Conservation (phyloP, 176 grass and related monocot genomes). For the Ampelocalamus luodianensis region DNA sequence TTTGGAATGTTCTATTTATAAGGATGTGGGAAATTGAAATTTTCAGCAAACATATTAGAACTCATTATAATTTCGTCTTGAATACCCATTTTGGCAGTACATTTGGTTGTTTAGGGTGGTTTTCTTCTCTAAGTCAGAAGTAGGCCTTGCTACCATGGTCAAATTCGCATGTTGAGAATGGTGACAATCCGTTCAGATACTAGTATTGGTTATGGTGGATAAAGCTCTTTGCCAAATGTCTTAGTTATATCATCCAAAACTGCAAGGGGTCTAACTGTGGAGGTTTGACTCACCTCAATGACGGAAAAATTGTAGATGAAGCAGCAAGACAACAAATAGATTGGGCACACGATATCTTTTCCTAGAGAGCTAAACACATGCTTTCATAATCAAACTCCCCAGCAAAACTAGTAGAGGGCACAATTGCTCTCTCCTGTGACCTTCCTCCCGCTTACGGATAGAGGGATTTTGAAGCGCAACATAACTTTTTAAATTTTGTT, state of each 20-base stretch:
- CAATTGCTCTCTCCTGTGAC: neutral
- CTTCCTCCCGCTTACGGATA: neutral
- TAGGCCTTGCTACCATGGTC: conserved; percentile 3
- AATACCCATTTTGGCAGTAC: neutral
- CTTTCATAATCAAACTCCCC: conserved; percentile 4
- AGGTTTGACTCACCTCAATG: neutral
- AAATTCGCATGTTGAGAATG: neutral
- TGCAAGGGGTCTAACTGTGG: neutral
- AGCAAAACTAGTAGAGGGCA: conserved; percentile 1
- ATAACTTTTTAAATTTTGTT: neutral
- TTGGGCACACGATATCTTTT: neutral
- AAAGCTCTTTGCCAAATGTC: conserved; percentile 2
- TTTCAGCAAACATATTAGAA: neutral
- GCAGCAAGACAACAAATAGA: neutral
- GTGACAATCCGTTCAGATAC: conserved; percentile 4
- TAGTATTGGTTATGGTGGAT: conserved; percentile 17
- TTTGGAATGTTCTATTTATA: conserved; percentile 21
- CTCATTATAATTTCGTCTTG: neutral
- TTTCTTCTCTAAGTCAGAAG: conserved; percentile 7
- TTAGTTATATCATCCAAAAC: conserved; percentile 31
- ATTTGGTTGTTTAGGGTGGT: neutral
- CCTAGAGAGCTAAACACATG: conserved; percentile 13
- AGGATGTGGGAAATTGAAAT: neutral
- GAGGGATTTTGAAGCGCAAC: conserved; percentile 7
- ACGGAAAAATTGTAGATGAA: neutral